Evolutionary conservation across 306 rosid species (phyloP).

Genomic region (Castanea crenata): DNA sequence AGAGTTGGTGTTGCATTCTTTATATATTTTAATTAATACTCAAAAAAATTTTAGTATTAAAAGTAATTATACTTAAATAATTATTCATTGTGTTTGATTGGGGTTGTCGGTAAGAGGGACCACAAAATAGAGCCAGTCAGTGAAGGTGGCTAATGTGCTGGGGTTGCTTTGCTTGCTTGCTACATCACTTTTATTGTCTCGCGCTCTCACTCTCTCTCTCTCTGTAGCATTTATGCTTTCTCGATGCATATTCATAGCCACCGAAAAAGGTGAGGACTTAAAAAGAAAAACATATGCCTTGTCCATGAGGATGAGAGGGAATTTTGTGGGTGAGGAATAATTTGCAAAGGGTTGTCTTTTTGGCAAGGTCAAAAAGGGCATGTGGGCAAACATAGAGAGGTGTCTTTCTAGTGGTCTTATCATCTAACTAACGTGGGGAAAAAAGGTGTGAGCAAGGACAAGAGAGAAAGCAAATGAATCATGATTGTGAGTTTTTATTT

Average conservation of each 20-base stretch:
- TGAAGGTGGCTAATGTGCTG: conserved; percentile 17
- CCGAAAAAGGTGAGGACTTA: background rate
- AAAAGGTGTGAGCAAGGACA: background rate
- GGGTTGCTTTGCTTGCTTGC: conserved; percentile 25
- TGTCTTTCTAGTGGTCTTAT: background rate
- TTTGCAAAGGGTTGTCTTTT: background rate
- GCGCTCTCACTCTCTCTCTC: background rate
- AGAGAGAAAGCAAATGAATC: background rate
- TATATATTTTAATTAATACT: background rate
- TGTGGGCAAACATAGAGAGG: background rate
- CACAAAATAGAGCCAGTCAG: conserved; percentile 5
- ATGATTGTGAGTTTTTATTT: background rate
- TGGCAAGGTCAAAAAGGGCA: background rate
- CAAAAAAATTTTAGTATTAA: background rate
- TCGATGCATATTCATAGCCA: background rate
- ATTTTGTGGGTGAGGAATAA: background rate
- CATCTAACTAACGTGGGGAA: background rate
- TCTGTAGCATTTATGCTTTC: background rate
- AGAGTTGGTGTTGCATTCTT: background rate
- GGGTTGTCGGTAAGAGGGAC: conserved; percentile 38
- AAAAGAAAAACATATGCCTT: background rate
- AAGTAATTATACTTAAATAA: too few relatives aligned
- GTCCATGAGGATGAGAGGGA: background rate
- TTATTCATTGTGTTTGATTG: conserved; percentile 1
- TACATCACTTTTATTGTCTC: background rate